Conservation (phyloP, 2,329 filamentous ascomycete species). For the Diaporthe sp. region DNA sequence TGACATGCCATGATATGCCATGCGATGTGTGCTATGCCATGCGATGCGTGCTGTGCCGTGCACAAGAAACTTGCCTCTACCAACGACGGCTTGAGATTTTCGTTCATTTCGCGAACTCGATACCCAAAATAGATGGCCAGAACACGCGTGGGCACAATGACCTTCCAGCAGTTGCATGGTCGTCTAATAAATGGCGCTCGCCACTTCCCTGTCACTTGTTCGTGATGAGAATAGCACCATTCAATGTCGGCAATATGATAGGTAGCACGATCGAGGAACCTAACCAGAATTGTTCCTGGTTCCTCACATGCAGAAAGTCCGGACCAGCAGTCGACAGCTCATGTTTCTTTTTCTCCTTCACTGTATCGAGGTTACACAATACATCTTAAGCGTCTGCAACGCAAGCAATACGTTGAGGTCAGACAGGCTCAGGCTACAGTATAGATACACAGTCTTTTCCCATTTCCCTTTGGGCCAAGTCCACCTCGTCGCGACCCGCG, state of each 20-base stretch:
- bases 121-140: neutral
- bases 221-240: neutral
- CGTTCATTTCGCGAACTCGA: neutral
- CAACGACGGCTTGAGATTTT: no score
- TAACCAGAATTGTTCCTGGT: neutral
- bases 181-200: neutral
- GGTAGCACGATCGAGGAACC: neutral
- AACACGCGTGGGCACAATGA: neutral
- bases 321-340: slow-evolving; percentile 1
- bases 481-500: neutral
- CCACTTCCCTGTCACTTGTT: neutral
- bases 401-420: neutral
- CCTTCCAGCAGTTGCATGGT: neutral
- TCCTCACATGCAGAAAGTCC: neutral
- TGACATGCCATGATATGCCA: slow-evolving; percentile 3
- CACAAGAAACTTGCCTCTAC: neutral
- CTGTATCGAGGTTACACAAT: neutral
- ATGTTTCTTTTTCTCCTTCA: neutral
- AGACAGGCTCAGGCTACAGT: neutral
- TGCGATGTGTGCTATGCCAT: no score
- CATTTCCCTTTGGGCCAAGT: neutral
- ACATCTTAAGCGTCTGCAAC: neutral
- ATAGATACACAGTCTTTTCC: neutral
- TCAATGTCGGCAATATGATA: neutral
- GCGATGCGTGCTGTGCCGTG: neutral